Evolutionary conservation across 2,329 filamentous ascomycete genomes (phyloP).

Genomic region (Thielaviopsis ethacetica): DNA sequence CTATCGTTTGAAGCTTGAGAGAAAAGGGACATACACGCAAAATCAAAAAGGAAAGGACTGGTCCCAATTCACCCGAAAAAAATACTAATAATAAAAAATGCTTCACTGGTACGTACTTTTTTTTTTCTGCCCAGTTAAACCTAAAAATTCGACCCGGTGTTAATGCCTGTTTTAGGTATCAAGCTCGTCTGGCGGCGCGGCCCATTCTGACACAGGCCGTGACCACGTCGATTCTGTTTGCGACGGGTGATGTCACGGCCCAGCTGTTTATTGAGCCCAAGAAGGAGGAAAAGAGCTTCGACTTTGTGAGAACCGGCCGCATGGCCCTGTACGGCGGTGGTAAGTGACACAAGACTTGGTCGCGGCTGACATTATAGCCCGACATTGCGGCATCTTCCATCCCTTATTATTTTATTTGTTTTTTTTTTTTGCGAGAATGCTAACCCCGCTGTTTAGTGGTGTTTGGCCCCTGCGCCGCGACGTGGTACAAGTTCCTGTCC

Average conservation of each 20-base stretch:
- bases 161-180: conserved; percentile 48
- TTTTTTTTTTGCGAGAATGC: too few relatives aligned
- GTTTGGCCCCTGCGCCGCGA: conserved; percentile 77
- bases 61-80: background rate
- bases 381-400: too few relatives aligned
- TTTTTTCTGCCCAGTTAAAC: background rate
- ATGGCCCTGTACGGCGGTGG: conserved; percentile 70
- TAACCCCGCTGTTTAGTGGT: conserved; percentile 35
- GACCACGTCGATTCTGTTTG: conserved; percentile 84
- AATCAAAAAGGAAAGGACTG: background rate
- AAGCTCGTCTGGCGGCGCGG: conserved; percentile 59
- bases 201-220: conserved; percentile 82
- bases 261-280: conserved; percentile 80
- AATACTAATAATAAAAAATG: too few relatives aligned
- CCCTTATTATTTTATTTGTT: conserved; percentile 2
- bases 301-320: conserved; percentile 52
- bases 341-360: conserved; percentile 27
- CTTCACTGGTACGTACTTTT: conserved; percentile 2
- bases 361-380: too few relatives aligned
- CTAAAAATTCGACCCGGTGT: background rate
- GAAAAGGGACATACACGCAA: too few relatives aligned
- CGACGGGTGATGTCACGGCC: conserved; percentile 75
- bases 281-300: conserved; percentile 52
- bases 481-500: conserved; percentile 72
- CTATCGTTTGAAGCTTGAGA: too few relatives aligned